Evolutionary conservation across 345 rosid genomes (phyloP).

Genomic region (Geranium brycei): DNA sequence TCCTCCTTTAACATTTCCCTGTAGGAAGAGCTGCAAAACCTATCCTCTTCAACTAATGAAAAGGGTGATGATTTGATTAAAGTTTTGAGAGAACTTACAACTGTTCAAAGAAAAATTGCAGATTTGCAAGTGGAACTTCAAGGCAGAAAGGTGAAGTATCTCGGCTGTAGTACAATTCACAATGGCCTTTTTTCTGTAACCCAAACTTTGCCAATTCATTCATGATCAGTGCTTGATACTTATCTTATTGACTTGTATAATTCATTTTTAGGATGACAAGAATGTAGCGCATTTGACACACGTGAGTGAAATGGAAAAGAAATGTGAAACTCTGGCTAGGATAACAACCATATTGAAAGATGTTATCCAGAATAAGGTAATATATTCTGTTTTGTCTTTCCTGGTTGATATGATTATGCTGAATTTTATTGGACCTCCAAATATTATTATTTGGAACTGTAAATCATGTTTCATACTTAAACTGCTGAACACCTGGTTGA

Average conservation of each 20-base stretch:
- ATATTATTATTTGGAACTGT: too few species aligned
- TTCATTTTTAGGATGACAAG: conserved; percentile 60
- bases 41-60: conserved; percentile 42
- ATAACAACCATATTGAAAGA: conserved; percentile 86
- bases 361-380: conserved; percentile 96
- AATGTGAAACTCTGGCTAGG: conserved; percentile 74
- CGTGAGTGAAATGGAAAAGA: conserved; percentile 89
- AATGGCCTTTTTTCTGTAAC: background rate
- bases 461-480: background rate
- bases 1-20: background rate
- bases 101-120: conserved; percentile 82
- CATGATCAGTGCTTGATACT: background rate
- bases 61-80: conserved; percentile 70
- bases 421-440: background rate
- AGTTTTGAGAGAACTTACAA: conserved; percentile 73
- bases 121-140: conserved; percentile 96
- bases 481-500: background rate
- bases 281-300: conserved; percentile 95
- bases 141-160: conserved; percentile 71
- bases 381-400: background rate
- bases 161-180: background rate
- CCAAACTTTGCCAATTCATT: too few species aligned
- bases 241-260: background rate
- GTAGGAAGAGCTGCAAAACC: conserved; percentile 59
- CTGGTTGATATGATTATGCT: background rate